Percentiles rank a stretch among this genome's conserved stretches.
Evolutionary conservation across 2,329 filamentous ascomycete species (phyloP).

Genomic region (Lachnellula willkommii): DNA sequence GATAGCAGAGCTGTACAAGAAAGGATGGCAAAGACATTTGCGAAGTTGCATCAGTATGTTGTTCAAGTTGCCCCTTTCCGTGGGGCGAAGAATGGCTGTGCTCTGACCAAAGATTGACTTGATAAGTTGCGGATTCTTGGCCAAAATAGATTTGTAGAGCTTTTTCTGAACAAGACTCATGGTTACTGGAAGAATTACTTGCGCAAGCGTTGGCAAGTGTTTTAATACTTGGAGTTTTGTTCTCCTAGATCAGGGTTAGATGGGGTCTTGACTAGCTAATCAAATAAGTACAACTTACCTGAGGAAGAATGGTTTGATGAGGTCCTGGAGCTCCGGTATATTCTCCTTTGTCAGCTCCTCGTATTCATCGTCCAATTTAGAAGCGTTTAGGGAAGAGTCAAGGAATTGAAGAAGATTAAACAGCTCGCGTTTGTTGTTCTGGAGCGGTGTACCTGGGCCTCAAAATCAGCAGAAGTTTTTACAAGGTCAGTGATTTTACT

Average conservation of each 20-base stretch:
- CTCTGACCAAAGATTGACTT: conserved; percentile 73
- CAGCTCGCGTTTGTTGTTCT: conserved; percentile 91
- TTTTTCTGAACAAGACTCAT: conserved; percentile 94
- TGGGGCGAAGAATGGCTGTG: conserved; percentile 52
- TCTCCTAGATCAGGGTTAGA: conserved; percentile 42
- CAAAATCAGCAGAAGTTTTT: conserved; percentile 15
- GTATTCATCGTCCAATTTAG: conserved; percentile 69
- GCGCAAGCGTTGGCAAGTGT: conserved; percentile 86
- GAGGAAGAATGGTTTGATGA: conserved; percentile 69
- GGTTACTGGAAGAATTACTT: conserved; percentile 92
- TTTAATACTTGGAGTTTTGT: conserved; percentile 89
- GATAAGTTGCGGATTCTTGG: conserved; percentile 85
- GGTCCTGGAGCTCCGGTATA: conserved; percentile 70
- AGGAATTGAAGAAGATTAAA: conserved; percentile 97
- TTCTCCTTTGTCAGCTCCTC: conserved; percentile 76
- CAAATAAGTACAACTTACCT: conserved; percentile 29
- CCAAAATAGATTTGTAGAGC: conserved; percentile 87
- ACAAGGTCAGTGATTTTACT: not conserved
- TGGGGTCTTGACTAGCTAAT: not conserved
- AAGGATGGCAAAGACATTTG: conserved; percentile 93
- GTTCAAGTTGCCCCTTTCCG: conserved; percentile 75
- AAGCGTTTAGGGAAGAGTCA: conserved; percentile 64
- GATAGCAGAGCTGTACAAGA: conserved; percentile 84
- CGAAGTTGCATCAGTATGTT: conserved; percentile 95
- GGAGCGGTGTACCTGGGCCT: conserved; percentile 64